Base-by-base conservation (phyloP, 176 grass and related monocot genomes). In the Dactylis glomerata region DNA sequence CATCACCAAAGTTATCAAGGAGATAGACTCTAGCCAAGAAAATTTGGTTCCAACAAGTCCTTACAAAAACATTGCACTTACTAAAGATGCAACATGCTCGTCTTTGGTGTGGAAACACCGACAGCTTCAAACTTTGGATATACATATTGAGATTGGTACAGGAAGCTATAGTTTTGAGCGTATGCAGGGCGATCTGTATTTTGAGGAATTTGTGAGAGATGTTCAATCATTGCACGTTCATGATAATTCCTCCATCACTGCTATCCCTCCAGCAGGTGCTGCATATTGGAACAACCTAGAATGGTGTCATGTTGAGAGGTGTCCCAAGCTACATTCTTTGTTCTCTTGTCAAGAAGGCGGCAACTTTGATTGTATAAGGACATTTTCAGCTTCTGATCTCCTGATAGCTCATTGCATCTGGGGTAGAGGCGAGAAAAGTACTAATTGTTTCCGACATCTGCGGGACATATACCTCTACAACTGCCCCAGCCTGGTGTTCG, bases 191-290 rank as follows among this genome's bases (percentile, higher is more conserved):
- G 10, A 3, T 16, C 0, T 0, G 2, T 0, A 2, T 10, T 77
- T 77, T 3, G 0, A 0, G 6, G 0, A 0, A 0, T 38, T 56
- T 15, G 1, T 4, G 4, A 0, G 0, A 5, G 0, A 0, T 37
- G 31, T 68, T 8, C 1, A 40, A 37, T 69, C 63, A 27, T 1
- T 81, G 7, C 63, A 81, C 28, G 64, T 81, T 8, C 63, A 81
- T 54, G 79, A 68, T 14, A 69, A 37, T 57, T 38, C 12, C 51
- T 77, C 75, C 12, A 77, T 77, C 75, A 57, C 51, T 1, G 1
- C 20, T 26, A 26, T 38, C 22, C 6, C 6, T 23, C 11, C 74
- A 16, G 0, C 0, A 0, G 2, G 0, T 23, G 1, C 0, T 10
- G 0, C 0, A 78, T 0, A 0, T 0, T 78, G 62, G 44, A 0